Conservation (phyloP, 108 stramenopile species). For the Thalassiosira profunda region DNA sequence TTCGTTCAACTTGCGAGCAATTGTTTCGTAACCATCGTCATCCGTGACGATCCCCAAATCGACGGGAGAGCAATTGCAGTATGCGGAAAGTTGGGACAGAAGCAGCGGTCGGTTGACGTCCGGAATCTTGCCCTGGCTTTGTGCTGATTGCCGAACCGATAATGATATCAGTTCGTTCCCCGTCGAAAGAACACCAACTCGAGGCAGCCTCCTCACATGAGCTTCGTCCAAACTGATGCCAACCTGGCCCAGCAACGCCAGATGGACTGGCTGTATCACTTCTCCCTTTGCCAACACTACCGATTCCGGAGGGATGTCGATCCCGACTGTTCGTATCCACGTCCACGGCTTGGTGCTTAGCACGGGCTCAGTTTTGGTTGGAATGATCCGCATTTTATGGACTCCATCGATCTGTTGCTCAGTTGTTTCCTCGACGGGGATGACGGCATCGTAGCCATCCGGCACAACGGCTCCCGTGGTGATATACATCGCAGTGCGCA, state of each 20-base stretch:
- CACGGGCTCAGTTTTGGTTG: constrained; percentile 31
- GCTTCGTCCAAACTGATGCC: constrained; percentile 40
- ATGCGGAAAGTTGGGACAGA: constrained; percentile 56
- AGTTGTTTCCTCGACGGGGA: constrained; percentile 79
- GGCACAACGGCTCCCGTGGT: constrained; percentile 88
- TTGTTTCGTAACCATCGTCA: constrained; percentile 51
- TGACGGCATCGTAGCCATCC: constrained; percentile 70
- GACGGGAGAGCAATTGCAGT: constrained; percentile 53
- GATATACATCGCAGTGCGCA: constrained; percentile 72
- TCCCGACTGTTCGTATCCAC: constrained; percentile 83
- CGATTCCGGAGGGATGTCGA: constrained; percentile 66
- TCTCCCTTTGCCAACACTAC: constrained; percentile 62
- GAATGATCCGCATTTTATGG: constrained; percentile 19
- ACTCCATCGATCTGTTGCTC: neutral
- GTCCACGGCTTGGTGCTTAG: constrained; percentile 38
- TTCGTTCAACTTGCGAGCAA: constrained; percentile 9
- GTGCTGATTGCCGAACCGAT: neutral
- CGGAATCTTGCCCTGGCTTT: constrained; percentile 60
- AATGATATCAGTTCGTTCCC: constrained; percentile 76
- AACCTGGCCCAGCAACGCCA: constrained; percentile 71
- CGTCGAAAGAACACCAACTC: constrained; percentile 88
- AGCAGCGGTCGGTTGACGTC: constrained; percentile 94
- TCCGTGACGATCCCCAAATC: constrained; percentile 90
- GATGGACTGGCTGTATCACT: constrained; percentile 61
- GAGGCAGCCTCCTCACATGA: constrained; percentile 36